Percentiles rank a stretch among this genome's conserved stretches.
Evolutionary conservation across 306 rosid genomes (phyloP).

Genomic region (Lablab purpureus): DNA sequence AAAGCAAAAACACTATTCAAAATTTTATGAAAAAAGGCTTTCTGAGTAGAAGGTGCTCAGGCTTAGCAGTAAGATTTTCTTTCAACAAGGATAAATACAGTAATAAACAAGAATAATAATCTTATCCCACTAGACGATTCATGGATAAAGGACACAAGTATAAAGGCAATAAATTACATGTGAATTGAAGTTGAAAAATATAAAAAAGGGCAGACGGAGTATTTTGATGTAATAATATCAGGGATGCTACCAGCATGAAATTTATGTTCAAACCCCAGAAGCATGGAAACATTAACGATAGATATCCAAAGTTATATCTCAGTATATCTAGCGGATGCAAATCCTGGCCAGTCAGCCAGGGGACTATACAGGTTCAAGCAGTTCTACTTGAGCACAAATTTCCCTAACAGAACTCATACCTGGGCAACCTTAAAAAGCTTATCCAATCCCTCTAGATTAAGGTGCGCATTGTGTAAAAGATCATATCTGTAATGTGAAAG

Average conservation of each 20-base stretch:
- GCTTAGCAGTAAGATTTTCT: background rate
- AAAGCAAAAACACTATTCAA: conserved; percentile 17
- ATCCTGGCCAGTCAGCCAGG: background rate
- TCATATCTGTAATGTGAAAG: conserved; percentile 76
- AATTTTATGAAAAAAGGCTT: conserved; percentile 36
- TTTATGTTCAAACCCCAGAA: background rate
- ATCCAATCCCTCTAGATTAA: conserved; percentile 88
- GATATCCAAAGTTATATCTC: conserved; percentile 7
- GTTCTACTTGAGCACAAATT: conserved; percentile 24
- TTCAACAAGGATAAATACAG: conserved; percentile 9
- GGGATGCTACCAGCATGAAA: background rate
- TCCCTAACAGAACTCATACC: conserved; percentile 57
- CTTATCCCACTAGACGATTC: background rate
- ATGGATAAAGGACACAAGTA: background rate
- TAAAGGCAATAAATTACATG: background rate
- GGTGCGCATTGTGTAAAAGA: conserved; percentile 95
- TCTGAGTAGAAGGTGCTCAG: conserved; percentile 5
- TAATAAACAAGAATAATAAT: background rate
- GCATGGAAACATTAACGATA: background rate
- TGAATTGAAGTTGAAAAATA: background rate
- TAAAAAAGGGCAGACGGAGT: conserved; percentile 6
- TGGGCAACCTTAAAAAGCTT: conserved; percentile 97
- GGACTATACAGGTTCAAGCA: conserved; percentile 7
- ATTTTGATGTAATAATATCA: conserved; percentile 2
- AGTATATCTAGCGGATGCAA: background rate